A percentile compares a stretch with the other conserved stretches of the same genome.
phyloP scores from a whole-genome alignment of 2,329 filamentous ascomycete genomes.

The Ceratocystis cacaofunesta region DNA sequence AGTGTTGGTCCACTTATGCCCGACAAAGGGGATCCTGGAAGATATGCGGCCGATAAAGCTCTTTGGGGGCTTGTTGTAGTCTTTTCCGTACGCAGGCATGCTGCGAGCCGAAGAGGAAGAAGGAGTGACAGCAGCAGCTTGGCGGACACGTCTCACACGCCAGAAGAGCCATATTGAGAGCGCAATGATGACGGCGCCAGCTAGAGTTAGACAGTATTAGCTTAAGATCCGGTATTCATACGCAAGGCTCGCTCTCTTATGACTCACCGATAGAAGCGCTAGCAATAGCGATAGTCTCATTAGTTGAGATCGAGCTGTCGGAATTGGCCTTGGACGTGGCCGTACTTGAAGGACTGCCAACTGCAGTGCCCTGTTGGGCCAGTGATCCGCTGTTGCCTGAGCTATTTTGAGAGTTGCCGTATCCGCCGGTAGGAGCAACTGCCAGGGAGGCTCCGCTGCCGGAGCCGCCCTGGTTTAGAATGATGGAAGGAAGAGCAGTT shows the following conservation, averaged over 20 bases:
- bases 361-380: not conserved
- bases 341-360: not conserved
- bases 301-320: conserved; percentile 5
- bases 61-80: not conserved
- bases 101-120: not conserved
- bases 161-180: conserved; percentile 11
- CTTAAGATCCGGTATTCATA: not conserved
- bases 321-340: not conserved
- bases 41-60: conserved; percentile 1
- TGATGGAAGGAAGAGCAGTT: not conserved
- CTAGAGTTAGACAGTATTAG: not conserved
- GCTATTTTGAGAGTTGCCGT: not conserved
- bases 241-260: not conserved
- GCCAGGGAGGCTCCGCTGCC: not conserved
- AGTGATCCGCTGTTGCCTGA: not conserved
- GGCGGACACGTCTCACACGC: conserved; percentile 12
- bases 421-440: not conserved
- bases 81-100: not conserved
- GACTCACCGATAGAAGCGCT: conserved; percentile 13
- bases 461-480: not conserved
- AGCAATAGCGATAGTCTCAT: conserved; percentile 13
- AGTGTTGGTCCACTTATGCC: not conserved
- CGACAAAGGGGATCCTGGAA: conserved; percentile 10
- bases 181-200: conserved; percentile 9
- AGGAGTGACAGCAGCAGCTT: not conserved